phyloP scores from a whole-genome alignment of 768 basidiomycete genomes.

The Boletellus emodensis region DNA sequence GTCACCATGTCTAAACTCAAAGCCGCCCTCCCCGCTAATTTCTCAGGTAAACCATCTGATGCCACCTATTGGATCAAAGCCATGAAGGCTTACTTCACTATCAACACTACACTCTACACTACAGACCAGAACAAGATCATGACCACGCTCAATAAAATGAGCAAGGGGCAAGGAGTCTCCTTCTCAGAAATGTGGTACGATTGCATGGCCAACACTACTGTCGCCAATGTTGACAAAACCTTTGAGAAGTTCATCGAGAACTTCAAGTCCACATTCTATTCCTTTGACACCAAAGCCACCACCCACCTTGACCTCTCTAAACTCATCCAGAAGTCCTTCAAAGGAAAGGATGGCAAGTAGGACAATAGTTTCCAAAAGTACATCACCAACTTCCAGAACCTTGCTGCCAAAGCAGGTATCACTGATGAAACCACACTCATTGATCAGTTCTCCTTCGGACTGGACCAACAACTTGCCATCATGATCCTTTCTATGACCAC shows the following conservation, averaged over 20 bases:
- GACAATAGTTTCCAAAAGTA: too few species aligned
- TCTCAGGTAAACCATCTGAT: too few species aligned
- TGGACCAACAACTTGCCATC: too few species aligned
- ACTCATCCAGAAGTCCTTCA: too few species aligned
- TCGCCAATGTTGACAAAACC: not conserved
- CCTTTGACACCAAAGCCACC: not conserved
- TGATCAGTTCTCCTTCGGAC: too few species aligned
- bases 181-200: not conserved
- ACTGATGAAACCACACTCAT: too few species aligned
- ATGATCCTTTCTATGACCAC: too few species aligned
- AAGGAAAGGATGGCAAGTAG: too few species aligned
- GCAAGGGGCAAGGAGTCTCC: not conserved
- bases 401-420: not conserved
- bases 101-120: not conserved
- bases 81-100: not conserved
- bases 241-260: not conserved
- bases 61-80: not conserved
- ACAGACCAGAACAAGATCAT: not conserved
- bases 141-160: not conserved
- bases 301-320: too few species aligned
- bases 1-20: too few species aligned
- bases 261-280: not conserved
- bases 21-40: too few species aligned
- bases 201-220: not conserved
- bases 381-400: too few species aligned